Evolutionary conservation across 164 flowering plant species (phyloP).

Genomic region (Stephania cephalantha): DNA sequence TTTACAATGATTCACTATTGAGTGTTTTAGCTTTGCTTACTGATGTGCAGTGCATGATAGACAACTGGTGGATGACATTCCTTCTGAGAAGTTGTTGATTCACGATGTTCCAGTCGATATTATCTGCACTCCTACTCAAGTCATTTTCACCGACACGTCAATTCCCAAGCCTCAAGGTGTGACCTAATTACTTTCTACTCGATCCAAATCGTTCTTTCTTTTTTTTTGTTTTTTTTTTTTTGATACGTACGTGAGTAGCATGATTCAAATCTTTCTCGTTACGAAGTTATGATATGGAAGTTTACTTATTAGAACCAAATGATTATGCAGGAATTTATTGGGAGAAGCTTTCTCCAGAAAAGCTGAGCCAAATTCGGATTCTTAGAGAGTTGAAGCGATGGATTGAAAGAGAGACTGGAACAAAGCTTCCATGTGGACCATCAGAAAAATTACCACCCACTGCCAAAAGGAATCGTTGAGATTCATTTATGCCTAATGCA

Average conservation of each 20-base stretch:
- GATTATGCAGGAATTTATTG: constrained; percentile 66
- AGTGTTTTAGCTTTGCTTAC: neutral
- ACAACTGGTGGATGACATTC: constrained; percentile 82
- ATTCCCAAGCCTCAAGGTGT: constrained; percentile 90
- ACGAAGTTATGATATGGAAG: no score
- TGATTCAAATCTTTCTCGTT: neutral
- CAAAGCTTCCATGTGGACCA: constrained; percentile 68
- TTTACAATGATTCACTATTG: neutral
- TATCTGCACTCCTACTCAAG: constrained; percentile 80
- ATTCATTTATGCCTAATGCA: neutral
- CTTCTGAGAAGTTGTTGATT: constrained; percentile 63
- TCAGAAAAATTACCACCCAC: constrained; percentile 83
- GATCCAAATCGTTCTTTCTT: neutral
- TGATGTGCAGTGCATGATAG: constrained; percentile 60
- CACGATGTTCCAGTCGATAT: constrained; percentile 92
- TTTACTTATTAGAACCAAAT: neutral
- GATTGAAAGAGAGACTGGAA: constrained; percentile 67
- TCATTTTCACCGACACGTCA: constrained; percentile 59
- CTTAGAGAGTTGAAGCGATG: constrained; percentile 65
- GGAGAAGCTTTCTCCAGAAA: constrained; percentile 85
- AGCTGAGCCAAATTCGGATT: constrained; percentile 64
- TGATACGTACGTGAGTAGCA: no score
- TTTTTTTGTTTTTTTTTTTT: no score
- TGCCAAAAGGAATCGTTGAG: constrained; percentile 36
- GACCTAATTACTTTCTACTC: neutral